Evolutionary conservation across 805 yeast species (phyloP).

Genomic region (Debaryomyces hansenii): DNA sequence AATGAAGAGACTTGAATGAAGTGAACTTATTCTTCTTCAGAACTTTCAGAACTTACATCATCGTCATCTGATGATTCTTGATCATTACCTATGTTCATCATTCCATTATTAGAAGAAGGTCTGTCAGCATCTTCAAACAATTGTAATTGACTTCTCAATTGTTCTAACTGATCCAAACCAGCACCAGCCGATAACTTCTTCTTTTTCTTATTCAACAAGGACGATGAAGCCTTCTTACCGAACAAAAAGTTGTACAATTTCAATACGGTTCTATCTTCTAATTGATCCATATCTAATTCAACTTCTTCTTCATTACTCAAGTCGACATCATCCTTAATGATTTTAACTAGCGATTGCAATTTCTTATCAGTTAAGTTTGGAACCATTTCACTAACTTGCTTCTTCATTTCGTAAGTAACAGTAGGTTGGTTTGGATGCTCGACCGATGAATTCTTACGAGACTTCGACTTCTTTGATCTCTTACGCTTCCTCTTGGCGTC

Average conservation of each 20-base stretch:
- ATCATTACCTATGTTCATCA: conserved; percentile 34
- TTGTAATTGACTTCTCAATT: conserved; percentile 53
- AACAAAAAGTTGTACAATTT: conserved; percentile 80
- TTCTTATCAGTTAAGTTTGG: conserved; percentile 75
- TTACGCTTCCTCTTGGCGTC: conserved; percentile 48
- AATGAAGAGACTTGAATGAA: not conserved
- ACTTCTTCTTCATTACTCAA: conserved; percentile 78
- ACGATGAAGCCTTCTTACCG: conserved; percentile 38
- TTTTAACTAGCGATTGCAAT: conserved; percentile 77
- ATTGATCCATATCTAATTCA: conserved; percentile 91
- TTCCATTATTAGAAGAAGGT: conserved; percentile 22
- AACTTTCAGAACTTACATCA: conserved; percentile 54
- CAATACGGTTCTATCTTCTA: conserved; percentile 79
- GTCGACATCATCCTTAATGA: conserved; percentile 70
- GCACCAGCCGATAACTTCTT: conserved; percentile 20
- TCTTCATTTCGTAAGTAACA: conserved; percentile 95
- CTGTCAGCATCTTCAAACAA: conserved; percentile 39
- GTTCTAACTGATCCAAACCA: conserved; percentile 58
- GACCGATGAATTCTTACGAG: conserved; percentile 20
- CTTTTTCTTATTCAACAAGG: conserved; percentile 45
- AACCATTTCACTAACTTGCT: conserved; percentile 85
- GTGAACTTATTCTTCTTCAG: conserved; percentile 62
- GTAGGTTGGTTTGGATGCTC: conserved; percentile 29
- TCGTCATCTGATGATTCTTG: conserved; percentile 53
- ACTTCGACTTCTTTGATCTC: conserved; percentile 36